Base-by-base conservation (phyloP, 768 basidiomycete genomes). In the Lactifluus echinatus region DNA sequence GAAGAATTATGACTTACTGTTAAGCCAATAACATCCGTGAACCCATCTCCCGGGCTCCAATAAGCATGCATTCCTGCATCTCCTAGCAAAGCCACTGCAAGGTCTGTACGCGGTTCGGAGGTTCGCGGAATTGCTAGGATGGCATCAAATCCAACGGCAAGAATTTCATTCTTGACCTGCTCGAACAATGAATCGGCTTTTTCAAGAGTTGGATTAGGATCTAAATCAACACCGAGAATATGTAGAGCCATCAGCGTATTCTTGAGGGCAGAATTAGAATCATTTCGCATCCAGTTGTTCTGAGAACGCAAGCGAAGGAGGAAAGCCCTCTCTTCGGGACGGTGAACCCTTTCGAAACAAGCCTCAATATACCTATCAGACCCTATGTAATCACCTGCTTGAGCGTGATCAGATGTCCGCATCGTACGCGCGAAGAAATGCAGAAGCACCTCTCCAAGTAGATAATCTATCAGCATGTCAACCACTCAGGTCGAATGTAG, bases 1-100 rank as follows among this genome's bases (percentile, higher is more conserved):
- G 28, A n/a, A n/a, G 24, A 34, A 8, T 8, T 10, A 26, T 26
- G 11, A 31, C 28, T 43, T 56, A 85, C 85, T 62, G 82, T 85
- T 40, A 85, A 70, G 15, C 85, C 85, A 48, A 87, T 80, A 17
- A 83, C 71, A 66, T 84, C 84, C 10, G 76, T 70, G 63, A 85
- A 81, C 2, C 78, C 77, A 51, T 76, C 75, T 12, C 69, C 70
- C 0, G 78, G 74, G 62, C 79, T 83, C 85, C 85, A 87, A 63
- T 86, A 87, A 11, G 85, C 84, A 66, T 84, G 83, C 72, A 39
- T 59, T 80, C 84, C 83, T 21, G 85, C 85, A 63, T 89, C 87
- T 62, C 84, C 85, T 29, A 87, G 72, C 46, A 87, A 67, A 11
- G 78, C 72, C 8, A 87, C 81, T 8, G 84, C 83, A 31, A 89